Base-by-base conservation (phyloP, 352 stramenopile genomes). In the Globisporangium okanoganense region DNA sequence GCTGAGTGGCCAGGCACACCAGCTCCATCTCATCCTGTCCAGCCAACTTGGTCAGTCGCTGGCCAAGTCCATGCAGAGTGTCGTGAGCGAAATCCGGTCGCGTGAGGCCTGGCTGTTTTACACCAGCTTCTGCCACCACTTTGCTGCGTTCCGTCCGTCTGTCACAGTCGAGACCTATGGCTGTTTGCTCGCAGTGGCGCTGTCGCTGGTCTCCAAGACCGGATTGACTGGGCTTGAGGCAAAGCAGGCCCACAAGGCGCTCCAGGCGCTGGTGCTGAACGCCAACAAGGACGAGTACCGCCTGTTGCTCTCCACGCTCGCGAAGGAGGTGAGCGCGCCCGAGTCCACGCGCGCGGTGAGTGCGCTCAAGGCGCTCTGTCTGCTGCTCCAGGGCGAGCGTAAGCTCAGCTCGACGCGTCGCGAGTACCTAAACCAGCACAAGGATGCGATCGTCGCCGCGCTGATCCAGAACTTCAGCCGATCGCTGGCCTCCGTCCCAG, bases 241-340 rank as follows among this genome's bases (percentile, higher is more conserved):
- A 2, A 24, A 48, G 13, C 45, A 65, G 35, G 43, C 54, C 13
- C 29, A 20, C 25, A 60, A 22, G 38, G 63, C 78, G 25, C 66
- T 90, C 9, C 70, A 77, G 49, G 62, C 61, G 9, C 27, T 95
- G 9, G 56, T 92, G 3, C 40, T 59, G n/a, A 79, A 79, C 58
- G 69, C 81, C 7, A 92, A 84, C 69, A 88, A 83, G 57, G 70
- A 83, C 41, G 85, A 95, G 56, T 92, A 87, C 52, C 64, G 66
- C n/a, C 63, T 95, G 40, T 38, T 91, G 41, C 50, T 89, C 3
- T 60, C 75, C 12, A 92, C 82, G 33, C 49, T 92, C 43, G 36
- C 76, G 38, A 73, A 82, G 7, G 86, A 95, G 55, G 49, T 90
- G 2, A 60, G 59, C 35, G 65, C 78, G 20, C 61, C 60, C 4